Percentiles rank a stretch among this genome's conserved stretches.
Conservation (phyloP, 768 basidiomycete species). For the Coprinopsis cinerea region DNA sequence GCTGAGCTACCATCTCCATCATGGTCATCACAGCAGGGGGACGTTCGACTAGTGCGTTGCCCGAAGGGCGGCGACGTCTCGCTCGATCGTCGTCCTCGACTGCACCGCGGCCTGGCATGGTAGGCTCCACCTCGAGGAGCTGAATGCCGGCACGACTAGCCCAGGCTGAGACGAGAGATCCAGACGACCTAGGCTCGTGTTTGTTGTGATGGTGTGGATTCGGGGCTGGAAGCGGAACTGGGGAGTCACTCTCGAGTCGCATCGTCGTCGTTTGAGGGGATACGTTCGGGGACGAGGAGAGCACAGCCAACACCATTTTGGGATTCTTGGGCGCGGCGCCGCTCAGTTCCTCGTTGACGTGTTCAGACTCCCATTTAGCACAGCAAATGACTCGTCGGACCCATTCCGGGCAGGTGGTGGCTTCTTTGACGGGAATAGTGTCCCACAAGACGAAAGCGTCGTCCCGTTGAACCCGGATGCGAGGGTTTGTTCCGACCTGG, state of each 20-base stretch:
- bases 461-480: conserved; percentile 77
- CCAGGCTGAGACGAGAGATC: conserved; percentile 61
- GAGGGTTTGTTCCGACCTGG: conserved; percentile 76
- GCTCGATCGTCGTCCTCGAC: conserved; percentile 26
- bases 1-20: conserved; percentile 73
- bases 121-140: conserved; percentile 49
- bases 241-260: conserved; percentile 37
- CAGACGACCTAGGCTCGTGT: conserved; percentile 60
- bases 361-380: conserved; percentile 66
- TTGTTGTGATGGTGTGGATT: conserved; percentile 37
- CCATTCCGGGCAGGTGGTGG: conserved; percentile 67
- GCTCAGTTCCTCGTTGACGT: conserved; percentile 28
- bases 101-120: conserved; percentile 26
- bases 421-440: conserved; percentile 49
- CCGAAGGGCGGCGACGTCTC: conserved; percentile 23
- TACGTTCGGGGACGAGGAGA: conserved; percentile 27
- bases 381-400: conserved; percentile 80
- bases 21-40: conserved; percentile 75
- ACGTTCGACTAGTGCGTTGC: conserved; percentile 59
- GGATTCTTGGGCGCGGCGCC: conserved; percentile 17
- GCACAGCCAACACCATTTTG: conserved; percentile 61
- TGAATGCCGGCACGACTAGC: conserved; percentile 56
- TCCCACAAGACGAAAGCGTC: conserved; percentile 84
- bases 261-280: conserved; percentile 28
- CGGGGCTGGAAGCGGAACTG: conserved; percentile 65